Evolutionary conservation across 176 grass and related monocot genomes (phyloP).

Genomic region (Ensete ventricosum): DNA sequence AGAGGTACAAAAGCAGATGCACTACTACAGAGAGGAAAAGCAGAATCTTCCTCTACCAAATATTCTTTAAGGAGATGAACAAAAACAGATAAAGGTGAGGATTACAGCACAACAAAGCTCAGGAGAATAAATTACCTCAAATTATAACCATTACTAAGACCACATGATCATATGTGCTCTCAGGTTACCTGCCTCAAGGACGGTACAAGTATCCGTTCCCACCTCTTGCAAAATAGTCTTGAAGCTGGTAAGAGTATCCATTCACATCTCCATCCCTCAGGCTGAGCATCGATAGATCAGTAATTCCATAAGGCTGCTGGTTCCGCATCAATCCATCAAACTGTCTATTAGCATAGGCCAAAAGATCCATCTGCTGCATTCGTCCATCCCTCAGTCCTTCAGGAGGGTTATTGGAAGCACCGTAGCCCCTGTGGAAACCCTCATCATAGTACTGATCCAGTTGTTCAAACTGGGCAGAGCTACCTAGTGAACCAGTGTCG

Average conservation of each 20-base stretch:
- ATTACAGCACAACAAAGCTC: slow-evolving; percentile 52
- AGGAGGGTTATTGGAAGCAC: slow-evolving; percentile 22
- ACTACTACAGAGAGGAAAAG: not conserved
- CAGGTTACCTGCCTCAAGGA: slow-evolving; percentile 39
- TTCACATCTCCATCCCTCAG: slow-evolving; percentile 34
- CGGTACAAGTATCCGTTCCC: slow-evolving; percentile 43
- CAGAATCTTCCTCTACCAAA: slow-evolving; percentile 37
- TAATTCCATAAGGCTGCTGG: slow-evolving; percentile 46
- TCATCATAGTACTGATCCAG: slow-evolving; percentile 30
- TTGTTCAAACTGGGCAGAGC: slow-evolving; percentile 37
- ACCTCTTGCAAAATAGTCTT: slow-evolving; percentile 38
- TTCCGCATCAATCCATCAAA: slow-evolving; percentile 48
- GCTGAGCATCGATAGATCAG: slow-evolving; percentile 32
- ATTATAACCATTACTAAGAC: slow-evolving; percentile 57
- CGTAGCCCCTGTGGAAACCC: slow-evolving; percentile 25
- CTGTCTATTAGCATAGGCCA: slow-evolving; percentile 36
- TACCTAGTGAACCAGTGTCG: slow-evolving; percentile 38
- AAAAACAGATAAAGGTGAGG: slow-evolving; percentile 9
- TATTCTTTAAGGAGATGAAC: not conserved
- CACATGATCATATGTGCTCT: slow-evolving; percentile 28
- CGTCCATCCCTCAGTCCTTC: slow-evolving; percentile 34
- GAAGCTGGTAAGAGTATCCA: slow-evolving; percentile 40
- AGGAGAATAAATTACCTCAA: slow-evolving; percentile 34
- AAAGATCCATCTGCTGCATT: slow-evolving; percentile 53
- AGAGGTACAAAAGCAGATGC: no score